Conservation (phyloP, 768 basidiomycete genomes). For the Lactarius sp. region DNA sequence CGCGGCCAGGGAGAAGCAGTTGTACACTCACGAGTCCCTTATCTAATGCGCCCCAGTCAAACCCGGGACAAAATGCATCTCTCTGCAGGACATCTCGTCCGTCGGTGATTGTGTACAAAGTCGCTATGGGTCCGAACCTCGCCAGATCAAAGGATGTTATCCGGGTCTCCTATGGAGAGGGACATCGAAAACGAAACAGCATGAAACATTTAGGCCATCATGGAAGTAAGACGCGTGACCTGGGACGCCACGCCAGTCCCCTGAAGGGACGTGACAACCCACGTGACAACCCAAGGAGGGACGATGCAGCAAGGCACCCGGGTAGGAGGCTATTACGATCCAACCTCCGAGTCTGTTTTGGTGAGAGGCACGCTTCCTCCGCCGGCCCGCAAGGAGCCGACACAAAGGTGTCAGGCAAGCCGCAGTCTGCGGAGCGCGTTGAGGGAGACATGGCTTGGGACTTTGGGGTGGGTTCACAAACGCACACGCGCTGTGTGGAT, state of each 20-base stretch:
- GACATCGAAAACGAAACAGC: constrained; percentile 1
- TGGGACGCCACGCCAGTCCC: not conserved
- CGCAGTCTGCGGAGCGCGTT: constrained; percentile 12
- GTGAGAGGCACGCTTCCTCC: not conserved
- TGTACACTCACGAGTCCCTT: not conserved
- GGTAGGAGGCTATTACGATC: not conserved
- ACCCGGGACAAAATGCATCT: not conserved
- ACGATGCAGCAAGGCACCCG: not conserved
- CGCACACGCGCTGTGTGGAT: not conserved
- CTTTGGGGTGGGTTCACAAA: constrained; percentile 11
- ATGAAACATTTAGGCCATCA: not conserved
- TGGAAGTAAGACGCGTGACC: not conserved
- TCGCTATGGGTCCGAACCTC: constrained; percentile 12
- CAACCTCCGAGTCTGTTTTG: not conserved
- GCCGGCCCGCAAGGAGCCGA: not conserved
- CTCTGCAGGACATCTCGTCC: constrained; percentile 2
- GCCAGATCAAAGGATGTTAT: constrained; percentile 14
- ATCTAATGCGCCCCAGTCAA: not conserved
- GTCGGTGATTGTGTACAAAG: constrained; percentile 18
- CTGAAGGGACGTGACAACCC: not conserved
- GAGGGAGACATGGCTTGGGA: constrained; percentile 23
- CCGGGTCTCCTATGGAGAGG: constrained; percentile 19
- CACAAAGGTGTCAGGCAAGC: not conserved
- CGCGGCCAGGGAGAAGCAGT: not conserved
- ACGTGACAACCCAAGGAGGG: not conserved